These are phyloP conservation scores for Ogataea minuta DNA, from an alignment of 805 yeast genomes.

Conservation along the genomic window DNA sequence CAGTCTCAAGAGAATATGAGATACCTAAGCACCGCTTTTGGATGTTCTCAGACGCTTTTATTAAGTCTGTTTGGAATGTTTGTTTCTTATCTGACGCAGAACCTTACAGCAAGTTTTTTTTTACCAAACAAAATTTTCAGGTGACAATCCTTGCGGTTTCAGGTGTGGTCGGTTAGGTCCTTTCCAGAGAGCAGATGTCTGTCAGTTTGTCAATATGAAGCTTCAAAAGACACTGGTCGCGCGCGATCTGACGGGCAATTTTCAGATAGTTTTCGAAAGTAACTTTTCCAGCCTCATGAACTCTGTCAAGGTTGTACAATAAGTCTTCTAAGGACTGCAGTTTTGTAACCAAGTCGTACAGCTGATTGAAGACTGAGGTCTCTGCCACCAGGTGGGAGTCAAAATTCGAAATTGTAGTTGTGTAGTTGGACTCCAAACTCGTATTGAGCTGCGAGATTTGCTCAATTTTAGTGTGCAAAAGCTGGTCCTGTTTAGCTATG, in stretches of 20 bases:
- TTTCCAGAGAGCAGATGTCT: conserved; percentile 20
- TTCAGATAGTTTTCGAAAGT: conserved; percentile 42
- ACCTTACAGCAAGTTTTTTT: conserved; percentile 3
- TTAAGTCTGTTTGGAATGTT: background rate
- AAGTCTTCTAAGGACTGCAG: conserved; percentile 75
- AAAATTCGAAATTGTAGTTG: conserved; percentile 31
- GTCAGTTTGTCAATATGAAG: conserved; percentile 41
- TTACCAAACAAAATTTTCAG: conserved; percentile 7
- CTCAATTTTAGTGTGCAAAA: conserved; percentile 16
- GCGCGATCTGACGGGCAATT: conserved; percentile 49
- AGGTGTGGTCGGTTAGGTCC: conserved; percentile 8
- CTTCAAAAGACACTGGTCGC: conserved; percentile 60
- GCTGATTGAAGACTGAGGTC: conserved; percentile 54
- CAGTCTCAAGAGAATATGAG: conserved; percentile 2
- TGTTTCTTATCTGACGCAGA: conserved; percentile 4
- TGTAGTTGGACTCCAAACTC: conserved; percentile 29
- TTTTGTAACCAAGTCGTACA: conserved; percentile 61
- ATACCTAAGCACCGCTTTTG: conserved; percentile 4
- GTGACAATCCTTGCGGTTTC: conserved; percentile 1
- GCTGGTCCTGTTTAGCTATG: conserved; percentile 26
- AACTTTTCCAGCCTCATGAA: conserved; percentile 49
- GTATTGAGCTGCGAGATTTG: conserved; percentile 15
- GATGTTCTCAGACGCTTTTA: background rate
- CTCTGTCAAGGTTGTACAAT: conserved; percentile 52
- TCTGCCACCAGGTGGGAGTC: conserved; percentile 50